Evolutionary conservation across 1,139 yeast species (phyloP).

Genomic region (Pichia sp.): DNA sequence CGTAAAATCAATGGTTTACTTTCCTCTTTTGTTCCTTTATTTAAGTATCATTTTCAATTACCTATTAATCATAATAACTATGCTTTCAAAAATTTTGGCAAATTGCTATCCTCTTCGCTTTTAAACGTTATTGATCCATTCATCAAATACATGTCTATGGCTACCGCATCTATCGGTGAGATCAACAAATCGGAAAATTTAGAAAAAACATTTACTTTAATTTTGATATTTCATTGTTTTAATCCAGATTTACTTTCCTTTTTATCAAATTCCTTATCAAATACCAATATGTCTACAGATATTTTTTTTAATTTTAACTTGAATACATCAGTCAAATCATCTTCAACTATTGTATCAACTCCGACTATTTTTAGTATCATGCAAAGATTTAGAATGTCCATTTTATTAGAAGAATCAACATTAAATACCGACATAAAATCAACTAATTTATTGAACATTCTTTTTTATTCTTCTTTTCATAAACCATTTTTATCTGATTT

Average conservation of each 20-base stretch:
- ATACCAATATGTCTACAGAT: neutral
- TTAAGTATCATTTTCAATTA: slow-evolving; percentile 27
- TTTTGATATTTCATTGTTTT: slow-evolving; percentile 20
- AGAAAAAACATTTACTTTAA: slow-evolving; percentile 18
- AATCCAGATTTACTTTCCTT: slow-evolving; percentile 16
- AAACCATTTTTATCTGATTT: slow-evolving; percentile 7
- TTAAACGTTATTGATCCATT: slow-evolving; percentile 18
- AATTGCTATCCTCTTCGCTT: slow-evolving; percentile 15
- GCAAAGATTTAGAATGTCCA: slow-evolving; percentile 18
- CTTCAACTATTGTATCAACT: neutral
- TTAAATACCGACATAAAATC: slow-evolving; percentile 17
- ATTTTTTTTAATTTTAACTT: slow-evolving; percentile 4
- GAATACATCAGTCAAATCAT: neutral
- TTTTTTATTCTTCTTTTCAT: slow-evolving; percentile 15
- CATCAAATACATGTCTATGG: slow-evolving; percentile 12
- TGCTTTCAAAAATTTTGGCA: slow-evolving; percentile 25
- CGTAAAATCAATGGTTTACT: slow-evolving; percentile 14
- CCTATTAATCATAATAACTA: slow-evolving; percentile 22
- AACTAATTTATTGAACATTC: slow-evolving; percentile 14
- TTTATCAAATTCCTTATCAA: neutral
- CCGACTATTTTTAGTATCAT: slow-evolving; percentile 20
- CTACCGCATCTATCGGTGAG: slow-evolving; percentile 16
- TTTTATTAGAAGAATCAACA: slow-evolving; percentile 20
- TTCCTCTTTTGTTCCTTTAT: slow-evolving; percentile 18
- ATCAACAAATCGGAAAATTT: slow-evolving; percentile 19